Percentiles rank a stretch among this genome's conserved stretches.
Conservation (phyloP, 108 stramenopile genomes). For the Licmophora abbreviata region DNA sequence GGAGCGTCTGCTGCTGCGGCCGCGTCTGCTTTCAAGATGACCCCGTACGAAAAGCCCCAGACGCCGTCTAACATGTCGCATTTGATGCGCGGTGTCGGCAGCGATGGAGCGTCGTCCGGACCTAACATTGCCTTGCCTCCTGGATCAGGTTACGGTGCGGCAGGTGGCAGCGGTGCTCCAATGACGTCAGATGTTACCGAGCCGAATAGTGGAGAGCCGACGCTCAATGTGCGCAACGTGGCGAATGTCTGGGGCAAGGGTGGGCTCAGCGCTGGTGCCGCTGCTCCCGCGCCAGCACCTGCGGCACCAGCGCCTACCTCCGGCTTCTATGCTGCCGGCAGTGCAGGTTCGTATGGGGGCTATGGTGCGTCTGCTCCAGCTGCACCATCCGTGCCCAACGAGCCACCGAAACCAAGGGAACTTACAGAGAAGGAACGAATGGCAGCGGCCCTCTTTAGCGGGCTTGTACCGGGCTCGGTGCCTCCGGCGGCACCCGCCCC, state of each 20-base stretch:
- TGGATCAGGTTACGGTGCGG: constrained; percentile 10
- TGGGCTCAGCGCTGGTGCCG: constrained; percentile 14
- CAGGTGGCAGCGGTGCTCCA: neutral
- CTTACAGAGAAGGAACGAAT: constrained; percentile 89
- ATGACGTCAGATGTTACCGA: constrained; percentile 2
- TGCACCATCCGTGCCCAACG: constrained; percentile 34
- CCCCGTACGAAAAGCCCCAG: constrained; percentile 88
- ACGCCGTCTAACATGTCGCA: constrained; percentile 22
- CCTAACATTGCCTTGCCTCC: constrained; percentile 34
- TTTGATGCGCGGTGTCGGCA: constrained; percentile 22
- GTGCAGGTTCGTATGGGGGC: constrained; percentile 7
- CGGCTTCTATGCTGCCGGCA: constrained; percentile 7
- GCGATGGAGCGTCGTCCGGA: constrained; percentile 22
- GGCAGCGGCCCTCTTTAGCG: constrained; percentile 94
- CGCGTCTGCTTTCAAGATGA: constrained; percentile 75
- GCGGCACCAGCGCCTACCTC: constrained; percentile 24
- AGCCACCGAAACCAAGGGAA: constrained; percentile 58
- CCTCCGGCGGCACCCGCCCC: constrained; percentile 30
- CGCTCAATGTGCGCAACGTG: constrained; percentile 61
- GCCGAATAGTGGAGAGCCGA: constrained; percentile 5
- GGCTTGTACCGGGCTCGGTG: constrained; percentile 55
- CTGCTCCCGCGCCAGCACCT: constrained; percentile 32
- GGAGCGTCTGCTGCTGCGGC: constrained; percentile 19
- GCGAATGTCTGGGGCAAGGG: constrained; percentile 84
- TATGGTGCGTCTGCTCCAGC: constrained; percentile 10